phyloP scores from a whole-genome alignment of 495 filamentous ascomycete genomes.

The Penicillium arizonense region DNA sequence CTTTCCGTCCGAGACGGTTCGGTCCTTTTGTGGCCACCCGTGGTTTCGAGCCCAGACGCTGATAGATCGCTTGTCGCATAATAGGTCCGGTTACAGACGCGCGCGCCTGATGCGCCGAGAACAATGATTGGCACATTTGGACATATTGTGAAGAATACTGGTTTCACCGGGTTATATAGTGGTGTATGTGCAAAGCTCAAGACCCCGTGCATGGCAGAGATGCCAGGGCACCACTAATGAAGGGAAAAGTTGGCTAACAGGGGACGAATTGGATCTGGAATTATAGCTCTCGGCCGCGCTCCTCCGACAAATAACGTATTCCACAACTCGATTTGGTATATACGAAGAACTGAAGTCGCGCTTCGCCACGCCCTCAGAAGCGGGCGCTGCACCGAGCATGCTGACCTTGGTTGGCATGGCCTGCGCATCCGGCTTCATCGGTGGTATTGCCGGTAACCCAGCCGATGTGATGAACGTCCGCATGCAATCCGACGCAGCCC shows the following conservation, averaged over 20 bases:
- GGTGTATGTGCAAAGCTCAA: slow-evolving; percentile 54
- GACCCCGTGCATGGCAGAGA: not conserved
- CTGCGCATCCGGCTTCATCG: slow-evolving; percentile 79
- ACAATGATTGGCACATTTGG: slow-evolving; percentile 79
- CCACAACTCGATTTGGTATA: slow-evolving; percentile 87
- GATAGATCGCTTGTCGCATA: slow-evolving; percentile 16
- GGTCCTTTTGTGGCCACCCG: not conserved
- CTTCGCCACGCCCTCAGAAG: slow-evolving; percentile 41
- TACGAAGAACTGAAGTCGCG: slow-evolving; percentile 87
- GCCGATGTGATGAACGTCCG: slow-evolving; percentile 97
- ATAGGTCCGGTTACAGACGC: slow-evolving; percentile 87
- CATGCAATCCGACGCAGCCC: slow-evolving; percentile 92
- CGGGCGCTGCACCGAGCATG: slow-evolving; percentile 54
- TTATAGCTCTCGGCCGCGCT: slow-evolving; percentile 82
- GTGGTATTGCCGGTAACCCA: slow-evolving; percentile 87
- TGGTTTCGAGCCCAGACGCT: slow-evolving; percentile 6
- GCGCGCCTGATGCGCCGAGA: slow-evolving; percentile 61
- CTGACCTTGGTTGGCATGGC: slow-evolving; percentile 76
- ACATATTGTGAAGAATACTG: slow-evolving; percentile 66
- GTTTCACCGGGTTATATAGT: slow-evolving; percentile 74
- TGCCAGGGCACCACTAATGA: not conserved
- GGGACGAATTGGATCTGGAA: not conserved
- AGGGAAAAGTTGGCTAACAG: slow-evolving; percentile 13
- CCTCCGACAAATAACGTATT: slow-evolving; percentile 88
- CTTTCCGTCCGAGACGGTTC: slow-evolving; percentile 8